Conservation (phyloP, 148 eudicot species). For the Dianthus caryophyllus region DNA sequence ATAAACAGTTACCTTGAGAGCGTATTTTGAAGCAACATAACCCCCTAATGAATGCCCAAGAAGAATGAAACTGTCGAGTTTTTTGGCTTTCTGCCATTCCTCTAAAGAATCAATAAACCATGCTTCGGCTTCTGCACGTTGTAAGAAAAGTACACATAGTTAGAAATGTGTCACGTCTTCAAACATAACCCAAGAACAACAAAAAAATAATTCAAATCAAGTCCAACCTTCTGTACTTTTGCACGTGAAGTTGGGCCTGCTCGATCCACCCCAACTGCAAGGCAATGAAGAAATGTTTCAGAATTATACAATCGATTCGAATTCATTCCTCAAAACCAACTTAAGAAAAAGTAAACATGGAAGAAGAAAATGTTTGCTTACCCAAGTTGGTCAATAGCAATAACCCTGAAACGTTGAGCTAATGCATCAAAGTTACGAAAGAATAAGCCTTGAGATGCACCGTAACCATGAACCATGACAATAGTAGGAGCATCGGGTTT, state of each 20-base stretch:
- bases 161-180: neutral
- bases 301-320: no score
- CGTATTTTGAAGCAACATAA: no score
- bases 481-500: constrained; percentile 74
- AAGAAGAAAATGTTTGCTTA: no score
- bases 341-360: no score
- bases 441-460: constrained; percentile 96
- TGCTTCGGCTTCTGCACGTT: constrained; percentile 80
- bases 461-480: constrained; percentile 96
- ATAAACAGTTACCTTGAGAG: constrained; percentile 51
- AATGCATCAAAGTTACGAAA: constrained; percentile 89
- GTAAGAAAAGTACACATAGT: neutral
- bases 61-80: no score
- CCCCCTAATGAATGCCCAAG: no score
- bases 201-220: constrained; percentile 14
- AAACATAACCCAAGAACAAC: neutral
- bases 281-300: no score
- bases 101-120: constrained; percentile 96
- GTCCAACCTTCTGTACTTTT: constrained; percentile 94
- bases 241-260: constrained; percentile 94
- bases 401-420: constrained; percentile 69
- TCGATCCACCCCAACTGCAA: no score
- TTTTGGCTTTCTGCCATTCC: constrained; percentile 93
- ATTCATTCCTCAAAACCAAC: no score
- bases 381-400: constrained; percentile 96